Evolutionary conservation across 1,284 basidiomycete species (phyloP).

Genomic region (Boletus mariae): DNA sequence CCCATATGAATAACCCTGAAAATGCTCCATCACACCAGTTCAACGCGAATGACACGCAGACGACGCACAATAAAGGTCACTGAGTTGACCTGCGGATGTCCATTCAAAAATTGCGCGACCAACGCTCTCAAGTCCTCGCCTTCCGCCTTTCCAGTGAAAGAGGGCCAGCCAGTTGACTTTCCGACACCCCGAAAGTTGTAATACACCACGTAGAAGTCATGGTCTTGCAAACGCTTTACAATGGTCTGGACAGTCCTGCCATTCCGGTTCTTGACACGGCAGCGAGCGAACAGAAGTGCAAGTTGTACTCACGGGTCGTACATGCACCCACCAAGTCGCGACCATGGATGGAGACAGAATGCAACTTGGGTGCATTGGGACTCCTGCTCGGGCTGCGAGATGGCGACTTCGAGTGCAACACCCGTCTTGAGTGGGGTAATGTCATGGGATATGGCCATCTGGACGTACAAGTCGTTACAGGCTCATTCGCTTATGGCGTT

Average conservation of each 20-base stretch:
- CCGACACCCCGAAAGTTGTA: slow-evolving; percentile 80
- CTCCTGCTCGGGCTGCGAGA: slow-evolving; percentile 13
- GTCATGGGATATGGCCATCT: slow-evolving; percentile 14
- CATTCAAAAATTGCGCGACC: slow-evolving; percentile 51
- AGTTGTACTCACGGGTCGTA: slow-evolving; percentile 59
- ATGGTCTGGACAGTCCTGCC: slow-evolving; percentile 25
- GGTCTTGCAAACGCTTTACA: slow-evolving; percentile 38
- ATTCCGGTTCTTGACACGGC: slow-evolving; percentile 1
- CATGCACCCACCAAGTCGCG: slow-evolving; percentile 72
- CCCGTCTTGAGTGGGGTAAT: slow-evolving; percentile 24
- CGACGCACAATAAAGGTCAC: slow-evolving; percentile 53
- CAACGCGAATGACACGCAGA: not conserved
- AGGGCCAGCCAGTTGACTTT: slow-evolving; percentile 62
- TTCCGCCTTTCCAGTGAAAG: slow-evolving; percentile 67
- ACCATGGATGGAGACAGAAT: slow-evolving; percentile 74
- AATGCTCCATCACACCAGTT: slow-evolving; percentile 1
- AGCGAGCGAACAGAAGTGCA: not conserved
- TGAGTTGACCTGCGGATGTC: slow-evolving; percentile 41
- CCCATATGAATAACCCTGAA: slow-evolving; percentile 78
- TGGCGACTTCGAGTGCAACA: slow-evolving; percentile 25
- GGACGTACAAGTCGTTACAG: no score
- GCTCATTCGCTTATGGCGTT: not conserved
- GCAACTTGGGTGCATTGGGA: slow-evolving; percentile 43
- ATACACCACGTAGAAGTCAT: slow-evolving; percentile 55
- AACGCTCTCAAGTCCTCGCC: slow-evolving; percentile 62